Conservation (phyloP, 306 rosid species). For the Citrullus colocynthis region DNA sequence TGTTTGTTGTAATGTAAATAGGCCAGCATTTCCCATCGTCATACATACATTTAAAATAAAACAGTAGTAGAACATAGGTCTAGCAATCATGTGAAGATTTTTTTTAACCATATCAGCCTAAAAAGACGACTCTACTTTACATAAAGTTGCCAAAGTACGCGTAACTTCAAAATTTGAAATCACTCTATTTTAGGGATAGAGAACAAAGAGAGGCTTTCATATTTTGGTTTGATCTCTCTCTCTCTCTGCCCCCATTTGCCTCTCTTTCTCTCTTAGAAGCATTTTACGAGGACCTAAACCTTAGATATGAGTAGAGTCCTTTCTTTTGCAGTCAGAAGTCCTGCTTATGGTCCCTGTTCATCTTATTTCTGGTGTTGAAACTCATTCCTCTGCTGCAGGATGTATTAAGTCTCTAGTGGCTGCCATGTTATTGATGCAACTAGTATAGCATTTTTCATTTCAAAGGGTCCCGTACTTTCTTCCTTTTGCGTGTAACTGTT, state of each 20-base stretch:
- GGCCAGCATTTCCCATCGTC: neutral
- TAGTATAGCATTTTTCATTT: neutral
- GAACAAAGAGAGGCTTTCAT: too few species aligned
- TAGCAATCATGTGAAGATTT: neutral
- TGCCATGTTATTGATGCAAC: neutral
- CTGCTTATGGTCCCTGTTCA: neutral
- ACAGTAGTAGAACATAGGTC: neutral
- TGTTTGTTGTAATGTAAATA: neutral
- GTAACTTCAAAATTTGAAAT: neutral
- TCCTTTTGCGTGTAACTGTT: neutral
- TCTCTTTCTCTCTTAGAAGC: neutral
- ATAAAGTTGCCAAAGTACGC: neutral
- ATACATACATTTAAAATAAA: neutral
- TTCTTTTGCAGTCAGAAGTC: neutral
- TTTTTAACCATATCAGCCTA: neutral
- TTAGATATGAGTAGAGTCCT: neutral
- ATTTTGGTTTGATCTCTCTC: neutral
- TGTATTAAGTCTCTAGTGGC: neutral
- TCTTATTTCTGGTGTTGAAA: neutral
- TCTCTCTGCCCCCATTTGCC: neutral
- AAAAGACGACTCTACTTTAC: neutral
- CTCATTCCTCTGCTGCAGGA: neutral
- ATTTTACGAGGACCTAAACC: neutral
- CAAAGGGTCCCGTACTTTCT: neutral
- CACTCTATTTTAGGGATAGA: too few species aligned